phyloP scores from a whole-genome alignment of 2,329 filamentous ascomycete species.

The Talaromyces sp. region DNA sequence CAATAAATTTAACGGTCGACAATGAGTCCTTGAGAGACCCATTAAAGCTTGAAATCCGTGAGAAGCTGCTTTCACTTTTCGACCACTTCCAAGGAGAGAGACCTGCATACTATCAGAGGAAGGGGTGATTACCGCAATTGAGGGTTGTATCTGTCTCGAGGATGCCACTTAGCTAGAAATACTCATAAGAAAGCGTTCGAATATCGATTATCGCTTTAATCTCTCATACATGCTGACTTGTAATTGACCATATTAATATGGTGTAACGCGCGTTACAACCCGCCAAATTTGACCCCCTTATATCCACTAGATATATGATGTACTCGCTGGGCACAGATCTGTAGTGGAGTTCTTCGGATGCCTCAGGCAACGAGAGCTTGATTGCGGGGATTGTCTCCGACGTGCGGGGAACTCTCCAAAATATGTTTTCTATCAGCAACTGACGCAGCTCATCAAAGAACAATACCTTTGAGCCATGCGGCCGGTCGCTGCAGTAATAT shows the following conservation, averaged over 20 bases:
- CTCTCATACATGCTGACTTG: no score
- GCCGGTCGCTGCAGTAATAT: neutral
- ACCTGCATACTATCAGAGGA: neutral
- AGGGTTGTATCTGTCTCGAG: neutral
- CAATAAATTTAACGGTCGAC: neutral
- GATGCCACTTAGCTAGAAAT: neutral
- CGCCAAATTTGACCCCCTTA: no score
- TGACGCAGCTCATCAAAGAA: neutral
- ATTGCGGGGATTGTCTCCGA: constrained; percentile 13
- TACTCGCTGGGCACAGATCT: neutral
- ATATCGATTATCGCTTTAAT: no score
- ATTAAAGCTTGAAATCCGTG: neutral
- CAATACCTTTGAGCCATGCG: constrained; percentile 12
- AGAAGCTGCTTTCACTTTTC: neutral
- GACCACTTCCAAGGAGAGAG: neutral
- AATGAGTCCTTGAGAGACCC: no score
- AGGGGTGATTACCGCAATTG: neutral
- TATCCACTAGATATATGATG: no score
- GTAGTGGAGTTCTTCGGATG: neutral
- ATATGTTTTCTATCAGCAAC: neutral
- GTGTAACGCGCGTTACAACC: no score
- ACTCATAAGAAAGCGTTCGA: neutral
- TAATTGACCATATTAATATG: no score
- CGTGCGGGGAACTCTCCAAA: constrained; percentile 14
- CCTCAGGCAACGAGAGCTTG: neutral